A percentile compares a stretch with the other conserved stretches of the same genome.
phyloP scores from a whole-genome alignment of 2,329 filamentous ascomycete species.

The Epichloe elymi region DNA sequence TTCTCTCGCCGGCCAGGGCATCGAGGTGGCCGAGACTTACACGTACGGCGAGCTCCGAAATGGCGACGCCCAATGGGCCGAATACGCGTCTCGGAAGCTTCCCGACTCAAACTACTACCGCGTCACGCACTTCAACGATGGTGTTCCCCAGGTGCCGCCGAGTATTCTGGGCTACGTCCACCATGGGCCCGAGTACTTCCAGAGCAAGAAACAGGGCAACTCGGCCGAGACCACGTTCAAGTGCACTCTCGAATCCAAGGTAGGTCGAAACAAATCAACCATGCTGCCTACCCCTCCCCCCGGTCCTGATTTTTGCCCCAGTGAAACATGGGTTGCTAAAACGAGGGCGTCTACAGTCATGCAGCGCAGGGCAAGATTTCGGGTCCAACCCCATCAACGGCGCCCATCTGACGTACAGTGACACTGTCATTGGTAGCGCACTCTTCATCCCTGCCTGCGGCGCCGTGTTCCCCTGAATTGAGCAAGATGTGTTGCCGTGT shows the following conservation, averaged over 20 bases:
- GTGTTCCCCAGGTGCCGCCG: conserved; percentile 3
- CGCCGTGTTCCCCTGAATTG: not conserved
- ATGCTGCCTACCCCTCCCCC: too few relatives aligned
- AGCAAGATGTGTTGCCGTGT: too few relatives aligned
- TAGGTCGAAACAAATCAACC: not conserved
- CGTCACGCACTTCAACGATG: conserved; percentile 2
- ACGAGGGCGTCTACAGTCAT: not conserved
- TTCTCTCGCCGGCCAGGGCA: not conserved
- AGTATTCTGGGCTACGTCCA: not conserved
- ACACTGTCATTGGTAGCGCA: conserved; percentile 1
- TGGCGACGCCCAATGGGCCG: conserved; percentile 1
- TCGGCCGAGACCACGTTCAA: not conserved
- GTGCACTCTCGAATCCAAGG: not conserved
- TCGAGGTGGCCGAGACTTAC: conserved; percentile 1
- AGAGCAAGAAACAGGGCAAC: not conserved
- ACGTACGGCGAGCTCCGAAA: conserved; percentile 2
- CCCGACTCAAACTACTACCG: not conserved
- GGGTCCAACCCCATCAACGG: conserved; percentile 2
- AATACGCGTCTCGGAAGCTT: not conserved
- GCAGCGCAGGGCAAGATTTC: conserved; percentile 2
- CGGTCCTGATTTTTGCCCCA: too few relatives aligned
- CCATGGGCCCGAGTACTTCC: conserved; percentile 2
- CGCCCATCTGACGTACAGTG: conserved; percentile 1
- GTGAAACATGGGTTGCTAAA: too few relatives aligned
- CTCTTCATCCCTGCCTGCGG: conserved; percentile 1